phyloP scores from a whole-genome alignment of 345 rosid genomes.

The Cochlearia excelsa region DNA sequence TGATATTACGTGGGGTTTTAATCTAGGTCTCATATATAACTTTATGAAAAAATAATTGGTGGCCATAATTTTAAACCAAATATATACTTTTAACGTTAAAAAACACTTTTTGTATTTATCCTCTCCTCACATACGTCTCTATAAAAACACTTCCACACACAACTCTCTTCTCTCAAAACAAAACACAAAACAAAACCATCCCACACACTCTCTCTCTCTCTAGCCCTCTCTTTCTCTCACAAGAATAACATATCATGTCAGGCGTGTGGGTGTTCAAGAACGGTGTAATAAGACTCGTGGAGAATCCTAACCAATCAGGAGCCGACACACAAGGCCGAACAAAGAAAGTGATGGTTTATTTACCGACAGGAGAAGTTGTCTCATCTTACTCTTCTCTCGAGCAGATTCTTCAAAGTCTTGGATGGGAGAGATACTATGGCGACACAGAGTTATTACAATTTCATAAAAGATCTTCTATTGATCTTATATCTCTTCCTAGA shows the following conservation, averaged over 20 bases:
- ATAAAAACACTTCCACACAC: slow-evolving; percentile 24
- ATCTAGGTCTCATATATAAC: no score
- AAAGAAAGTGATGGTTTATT: slow-evolving; percentile 57
- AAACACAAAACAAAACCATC: background rate
- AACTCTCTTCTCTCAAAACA: slow-evolving; percentile 1
- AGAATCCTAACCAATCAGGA: slow-evolving; percentile 49
- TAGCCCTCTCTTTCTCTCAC: slow-evolving; percentile 8
- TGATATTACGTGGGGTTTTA: no score
- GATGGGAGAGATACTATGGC: slow-evolving; percentile 77
- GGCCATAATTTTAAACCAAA: background rate
- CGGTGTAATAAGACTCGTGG: slow-evolving; percentile 61
- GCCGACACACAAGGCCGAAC: slow-evolving; percentile 16
- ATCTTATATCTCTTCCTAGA: slow-evolving; percentile 73
- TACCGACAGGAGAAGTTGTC: slow-evolving; percentile 57
- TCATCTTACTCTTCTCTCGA: slow-evolving; percentile 62
- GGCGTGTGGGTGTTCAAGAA: slow-evolving; percentile 67
- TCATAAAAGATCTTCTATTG: slow-evolving; percentile 70
- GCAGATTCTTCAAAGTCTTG: slow-evolving; percentile 52
- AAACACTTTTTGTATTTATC: slow-evolving; percentile 13
- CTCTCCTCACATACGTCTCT: slow-evolving; percentile 18
- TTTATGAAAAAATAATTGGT: background rate
- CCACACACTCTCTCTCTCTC: background rate
- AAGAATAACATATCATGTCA: slow-evolving; percentile 43
- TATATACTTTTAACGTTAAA: slow-evolving; percentile 4
- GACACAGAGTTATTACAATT: slow-evolving; percentile 61